Base-by-base conservation (phyloP, 148 eudicot genomes). In the Rhododendron kiyosumense region DNA sequence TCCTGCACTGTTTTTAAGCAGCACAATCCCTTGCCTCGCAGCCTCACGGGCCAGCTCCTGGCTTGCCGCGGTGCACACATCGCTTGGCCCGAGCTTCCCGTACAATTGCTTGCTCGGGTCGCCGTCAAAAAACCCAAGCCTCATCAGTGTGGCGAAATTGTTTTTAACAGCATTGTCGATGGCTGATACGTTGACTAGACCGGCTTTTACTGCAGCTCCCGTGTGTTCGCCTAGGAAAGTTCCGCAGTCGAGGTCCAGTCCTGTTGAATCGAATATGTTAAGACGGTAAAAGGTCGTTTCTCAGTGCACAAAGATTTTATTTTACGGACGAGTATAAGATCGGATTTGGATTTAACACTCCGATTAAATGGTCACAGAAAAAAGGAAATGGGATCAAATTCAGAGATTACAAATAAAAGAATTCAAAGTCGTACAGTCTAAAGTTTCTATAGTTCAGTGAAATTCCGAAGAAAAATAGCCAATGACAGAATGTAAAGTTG, bases 181-280 rank as follows among this genome's bases (percentile, higher is more conserved):
- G 18, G 83, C 88, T 13, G 85, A 34, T 83, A 88, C 92, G 12
- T 85, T 87, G 32, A 92, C 74, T 45, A 92, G 88, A 81, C 88
- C 89, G 52, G 83, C 86, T n/a, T 83, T 84, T 15, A 92, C 85
- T 13, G 95, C 92, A 9, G 90, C 86, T 88, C 85, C 85, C 8
- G 94, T 83, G 82, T 91, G 86, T 22, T 86, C 30, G 18, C 76
- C 86, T 15, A 90, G 91, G 90, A 81, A 92, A 6, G 89, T 48
- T 11, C 94, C 95, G 61, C 95, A 93, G 71, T 92, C 89, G 61
- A 92, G 90, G 76, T 93, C 94, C 92, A 93, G 86, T 45, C 95
- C 95, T 93, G 84, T 63, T 6, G 30, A 63, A 69, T 41, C 32
- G 2, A 82, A 24, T 81, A 5, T 34, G 46, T 57, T 26, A 34